phyloP scores from a whole-genome alignment of 345 rosid species.

The Citrus maxima region DNA sequence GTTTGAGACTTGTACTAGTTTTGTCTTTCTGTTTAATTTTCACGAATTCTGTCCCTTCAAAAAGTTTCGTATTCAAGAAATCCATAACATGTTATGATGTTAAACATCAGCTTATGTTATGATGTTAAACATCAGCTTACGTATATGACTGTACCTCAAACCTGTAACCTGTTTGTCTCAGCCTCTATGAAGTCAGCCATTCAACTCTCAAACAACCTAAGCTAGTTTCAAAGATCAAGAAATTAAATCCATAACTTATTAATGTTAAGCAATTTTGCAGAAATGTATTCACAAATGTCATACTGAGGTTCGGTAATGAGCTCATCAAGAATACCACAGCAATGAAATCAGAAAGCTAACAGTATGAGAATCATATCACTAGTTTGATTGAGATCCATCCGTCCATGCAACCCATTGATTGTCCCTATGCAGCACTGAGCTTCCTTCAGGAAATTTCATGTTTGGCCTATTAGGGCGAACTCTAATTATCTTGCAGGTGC shows the following conservation, averaged over 20 bases:
- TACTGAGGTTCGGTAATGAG: neutral
- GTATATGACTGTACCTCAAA: neutral
- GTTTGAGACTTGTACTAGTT: no score
- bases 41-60: no score
- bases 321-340: neutral
- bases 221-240: neutral
- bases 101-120: neutral
- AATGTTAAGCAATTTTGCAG: neutral
- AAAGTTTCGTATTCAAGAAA: no score
- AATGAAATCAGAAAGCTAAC: neutral
- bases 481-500: neutral
- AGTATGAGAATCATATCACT: neutral
- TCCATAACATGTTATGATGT: no score
- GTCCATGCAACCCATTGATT: conserved; percentile 27
- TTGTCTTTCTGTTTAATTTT: no score
- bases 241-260: neutral
- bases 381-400: conserved; percentile 3
- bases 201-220: neutral
- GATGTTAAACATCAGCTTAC: neutral
- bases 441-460: conserved; percentile 24
- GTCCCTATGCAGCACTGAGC: conserved; percentile 20
- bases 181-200: neutral
- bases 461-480: conserved; percentile 18
- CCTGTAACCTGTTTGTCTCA: neutral
- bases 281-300: neutral